phyloP scores from a whole-genome alignment of 768 basidiomycete species.

The Mycena amicta region DNA sequence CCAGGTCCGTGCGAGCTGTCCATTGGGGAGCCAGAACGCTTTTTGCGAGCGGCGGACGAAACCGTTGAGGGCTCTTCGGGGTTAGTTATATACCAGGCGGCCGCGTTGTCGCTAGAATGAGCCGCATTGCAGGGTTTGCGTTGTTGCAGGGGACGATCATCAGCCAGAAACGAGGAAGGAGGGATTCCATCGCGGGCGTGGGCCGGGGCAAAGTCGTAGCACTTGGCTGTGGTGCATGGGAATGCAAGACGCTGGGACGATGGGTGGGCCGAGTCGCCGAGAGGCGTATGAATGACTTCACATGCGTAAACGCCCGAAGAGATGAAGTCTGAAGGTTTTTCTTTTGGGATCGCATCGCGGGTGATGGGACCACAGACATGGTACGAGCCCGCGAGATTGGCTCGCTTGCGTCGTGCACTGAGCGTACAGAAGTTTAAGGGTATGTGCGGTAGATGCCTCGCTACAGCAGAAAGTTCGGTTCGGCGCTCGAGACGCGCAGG shows the following conservation, averaged over 20 bases:
- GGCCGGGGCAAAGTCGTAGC: not conserved
- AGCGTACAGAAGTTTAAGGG: no score
- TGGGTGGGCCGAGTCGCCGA: not conserved
- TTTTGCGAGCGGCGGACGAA: no score
- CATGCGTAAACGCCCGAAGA: not conserved
- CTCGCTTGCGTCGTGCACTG: no score
- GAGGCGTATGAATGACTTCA: not conserved
- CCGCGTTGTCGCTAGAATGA: not conserved
- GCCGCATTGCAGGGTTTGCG: not conserved
- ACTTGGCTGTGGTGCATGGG: not conserved
- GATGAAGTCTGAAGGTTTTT: no score
- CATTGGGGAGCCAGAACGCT: not conserved
- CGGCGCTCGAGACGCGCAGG: no score
- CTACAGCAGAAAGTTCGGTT: no score
- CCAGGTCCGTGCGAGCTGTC: not conserved
- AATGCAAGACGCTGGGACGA: no score
- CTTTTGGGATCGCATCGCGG: no score
- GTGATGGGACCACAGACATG: no score
- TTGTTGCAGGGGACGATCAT: not conserved
- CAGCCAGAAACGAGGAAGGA: not conserved
- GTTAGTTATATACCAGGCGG: not conserved
- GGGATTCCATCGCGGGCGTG: not conserved
- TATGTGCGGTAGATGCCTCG: no score
- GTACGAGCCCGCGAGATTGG: no score
- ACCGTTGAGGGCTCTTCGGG: no score